Evolutionary conservation across 2,329 filamentous ascomycete species (phyloP).

Genomic region (Epichloe hybrida): DNA sequence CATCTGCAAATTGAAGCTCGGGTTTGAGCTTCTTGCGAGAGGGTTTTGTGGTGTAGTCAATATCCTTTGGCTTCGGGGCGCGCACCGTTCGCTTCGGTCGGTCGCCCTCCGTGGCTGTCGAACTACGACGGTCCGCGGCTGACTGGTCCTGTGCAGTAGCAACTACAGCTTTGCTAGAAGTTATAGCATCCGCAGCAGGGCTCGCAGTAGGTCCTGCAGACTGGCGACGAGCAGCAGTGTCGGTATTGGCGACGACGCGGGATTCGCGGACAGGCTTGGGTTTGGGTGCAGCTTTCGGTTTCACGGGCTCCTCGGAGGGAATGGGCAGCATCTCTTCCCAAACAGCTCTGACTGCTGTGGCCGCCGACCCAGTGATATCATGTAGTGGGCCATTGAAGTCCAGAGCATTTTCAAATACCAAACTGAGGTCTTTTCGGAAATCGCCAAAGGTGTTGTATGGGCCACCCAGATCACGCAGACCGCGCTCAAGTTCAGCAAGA

Average conservation of each 20-base stretch:
- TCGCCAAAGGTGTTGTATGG: slow-evolving; percentile 55
- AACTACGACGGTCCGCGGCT: slow-evolving; percentile 44
- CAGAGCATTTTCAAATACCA: slow-evolving; percentile 67
- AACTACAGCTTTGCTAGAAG: slow-evolving; percentile 9
- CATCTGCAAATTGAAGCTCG: slow-evolving; percentile 81
- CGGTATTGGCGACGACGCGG: slow-evolving; percentile 14
- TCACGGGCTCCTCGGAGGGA: slow-evolving; percentile 40
- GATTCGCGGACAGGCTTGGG: slow-evolving; percentile 23
- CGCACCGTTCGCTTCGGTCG: slow-evolving; percentile 90
- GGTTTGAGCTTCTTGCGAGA: slow-evolving; percentile 82
- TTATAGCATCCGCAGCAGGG: slow-evolving; percentile 12
- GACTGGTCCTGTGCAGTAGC: slow-evolving; percentile 10
- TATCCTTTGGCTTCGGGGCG: slow-evolving; percentile 76
- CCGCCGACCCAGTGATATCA: slow-evolving; percentile 48
- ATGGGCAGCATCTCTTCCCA: slow-evolving; percentile 32
- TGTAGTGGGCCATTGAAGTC: slow-evolving; percentile 75
- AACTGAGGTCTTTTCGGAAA: slow-evolving; percentile 59
- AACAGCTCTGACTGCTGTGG: slow-evolving; percentile 41
- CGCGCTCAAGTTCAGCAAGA: slow-evolving; percentile 67
- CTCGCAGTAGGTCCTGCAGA: slow-evolving; percentile 18
- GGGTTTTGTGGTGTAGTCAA: slow-evolving; percentile 62
- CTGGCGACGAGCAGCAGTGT: slow-evolving; percentile 15
- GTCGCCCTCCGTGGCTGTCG: slow-evolving; percentile 58
- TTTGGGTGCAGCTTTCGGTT: slow-evolving; percentile 36
- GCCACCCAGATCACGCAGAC: slow-evolving; percentile 49